These are phyloP conservation scores for Russula sp. DNA, from an alignment of 768 basidiomycete species.

Conservation along the genomic window DNA sequence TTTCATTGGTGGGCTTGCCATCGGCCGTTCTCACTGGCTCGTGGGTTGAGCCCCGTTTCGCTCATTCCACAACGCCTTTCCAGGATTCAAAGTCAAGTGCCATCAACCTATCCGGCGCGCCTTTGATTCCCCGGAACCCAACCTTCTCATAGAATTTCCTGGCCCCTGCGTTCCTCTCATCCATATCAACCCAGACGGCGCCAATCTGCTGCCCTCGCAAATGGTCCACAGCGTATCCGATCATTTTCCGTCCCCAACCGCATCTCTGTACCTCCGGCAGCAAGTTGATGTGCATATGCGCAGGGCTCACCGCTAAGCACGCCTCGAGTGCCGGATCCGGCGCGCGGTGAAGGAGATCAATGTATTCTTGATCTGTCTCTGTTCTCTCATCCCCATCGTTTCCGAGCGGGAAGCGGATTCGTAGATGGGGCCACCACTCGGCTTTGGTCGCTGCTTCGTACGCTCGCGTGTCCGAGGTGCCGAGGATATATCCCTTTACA, in stretches of 20 bases:
- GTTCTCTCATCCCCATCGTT: constrained; percentile 23
- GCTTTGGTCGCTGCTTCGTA: constrained; percentile 51
- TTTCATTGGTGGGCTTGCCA: no score
- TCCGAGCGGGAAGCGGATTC: constrained; percentile 45
- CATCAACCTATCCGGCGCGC: constrained; percentile 44
- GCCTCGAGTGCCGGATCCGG: constrained; percentile 40
- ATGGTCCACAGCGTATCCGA: constrained; percentile 48
- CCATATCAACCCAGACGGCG: constrained; percentile 64
- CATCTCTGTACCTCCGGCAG: constrained; percentile 57
- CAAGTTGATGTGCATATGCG: constrained; percentile 74
- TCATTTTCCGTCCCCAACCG: constrained; percentile 66
- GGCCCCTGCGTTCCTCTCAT: constrained; percentile 56
- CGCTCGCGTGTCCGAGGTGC: constrained; percentile 57
- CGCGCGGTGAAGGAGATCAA: constrained; percentile 33
- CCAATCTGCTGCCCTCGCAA: constrained; percentile 42
- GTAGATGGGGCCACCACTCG: constrained; percentile 63
- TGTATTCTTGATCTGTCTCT: constrained; percentile 38
- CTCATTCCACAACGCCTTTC: background rate
- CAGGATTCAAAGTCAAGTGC: constrained; percentile 47
- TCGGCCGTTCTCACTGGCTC: background rate
- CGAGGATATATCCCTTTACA: constrained; percentile 68
- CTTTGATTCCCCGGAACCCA: constrained; percentile 55
- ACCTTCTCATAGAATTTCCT: constrained; percentile 55
- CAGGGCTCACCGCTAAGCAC: constrained; percentile 59
- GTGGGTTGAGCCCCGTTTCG: no score